Conservation (phyloP, 306 rosid species). For the Vachellia collinsii region DNA sequence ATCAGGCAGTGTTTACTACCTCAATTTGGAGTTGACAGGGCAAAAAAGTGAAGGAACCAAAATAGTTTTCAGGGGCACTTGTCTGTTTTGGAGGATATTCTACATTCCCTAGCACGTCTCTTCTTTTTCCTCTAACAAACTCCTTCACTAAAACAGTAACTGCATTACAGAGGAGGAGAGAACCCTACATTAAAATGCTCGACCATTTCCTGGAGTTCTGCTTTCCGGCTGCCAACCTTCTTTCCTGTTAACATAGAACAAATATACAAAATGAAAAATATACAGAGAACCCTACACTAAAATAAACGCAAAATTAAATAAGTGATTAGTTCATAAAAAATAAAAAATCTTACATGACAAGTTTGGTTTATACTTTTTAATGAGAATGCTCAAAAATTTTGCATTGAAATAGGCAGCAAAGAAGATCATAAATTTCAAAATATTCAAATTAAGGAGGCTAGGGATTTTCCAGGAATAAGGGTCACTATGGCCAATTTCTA, state of each 20-base stretch:
- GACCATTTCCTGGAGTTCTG: constrained; percentile 79
- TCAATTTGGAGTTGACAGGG: background rate
- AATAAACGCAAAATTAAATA: background rate
- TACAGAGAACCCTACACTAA: no score
- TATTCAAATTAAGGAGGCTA: constrained; percentile 20
- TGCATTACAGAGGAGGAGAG: constrained; percentile 13
- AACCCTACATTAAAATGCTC: constrained; percentile 89
- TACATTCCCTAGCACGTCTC: background rate
- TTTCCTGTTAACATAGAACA: constrained; percentile 64
- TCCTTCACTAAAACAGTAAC: background rate
- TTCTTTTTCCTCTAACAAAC: background rate
- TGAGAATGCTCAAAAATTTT: background rate
- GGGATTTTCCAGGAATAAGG: background rate
- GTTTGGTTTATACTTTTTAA: background rate
- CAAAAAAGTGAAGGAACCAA: background rate
- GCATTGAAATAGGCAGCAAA: constrained; percentile 14
- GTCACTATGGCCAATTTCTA: background rate
- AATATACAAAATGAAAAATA: no score
- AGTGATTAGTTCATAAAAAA: background rate
- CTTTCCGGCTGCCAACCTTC: constrained; percentile 63
- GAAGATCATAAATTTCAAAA: background rate
- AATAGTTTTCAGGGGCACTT: background rate
- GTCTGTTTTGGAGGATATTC: background rate
- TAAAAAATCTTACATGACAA: background rate
- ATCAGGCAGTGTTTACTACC: background rate